These are phyloP conservation scores for Nemophila menziesii DNA, from an alignment of 257 asterid genomes.

Conservation along the genomic window DNA sequence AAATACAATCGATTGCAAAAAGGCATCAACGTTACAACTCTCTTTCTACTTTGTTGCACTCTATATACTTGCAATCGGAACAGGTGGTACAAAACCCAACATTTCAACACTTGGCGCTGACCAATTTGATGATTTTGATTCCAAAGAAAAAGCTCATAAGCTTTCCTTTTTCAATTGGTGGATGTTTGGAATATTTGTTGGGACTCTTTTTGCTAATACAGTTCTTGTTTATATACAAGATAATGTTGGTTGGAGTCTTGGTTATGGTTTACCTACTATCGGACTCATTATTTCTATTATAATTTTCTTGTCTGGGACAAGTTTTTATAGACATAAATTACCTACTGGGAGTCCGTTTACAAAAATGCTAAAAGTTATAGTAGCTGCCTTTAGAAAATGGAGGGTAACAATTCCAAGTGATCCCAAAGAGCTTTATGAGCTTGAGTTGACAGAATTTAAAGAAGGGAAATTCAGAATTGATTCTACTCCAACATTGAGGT, in stretches of 20 bases:
- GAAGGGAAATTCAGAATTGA: slow-evolving; percentile 49
- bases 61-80: slow-evolving; percentile 62
- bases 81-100: slow-evolving; percentile 89
- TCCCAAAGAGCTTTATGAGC: slow-evolving; percentile 54
- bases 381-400: slow-evolving; percentile 59
- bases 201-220: slow-evolving; percentile 74
- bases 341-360: slow-evolving; percentile 91
- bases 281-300: slow-evolving; percentile 51
- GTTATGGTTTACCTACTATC: slow-evolving; percentile 69
- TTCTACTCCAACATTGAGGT: slow-evolving; percentile 66
- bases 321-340: slow-evolving; percentile 56
- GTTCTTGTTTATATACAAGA: slow-evolving; percentile 79
- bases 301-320: slow-evolving; percentile 60
- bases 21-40: slow-evolving; percentile 48
- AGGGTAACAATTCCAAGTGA: slow-evolving; percentile 35
- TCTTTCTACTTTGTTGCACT: slow-evolving; percentile 63
- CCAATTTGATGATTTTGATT: slow-evolving; percentile 74
- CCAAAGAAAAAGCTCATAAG: slow-evolving; percentile 66
- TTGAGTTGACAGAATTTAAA: slow-evolving; percentile 34
- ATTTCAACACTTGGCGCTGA: slow-evolving; percentile 90
- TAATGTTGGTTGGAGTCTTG: slow-evolving; percentile 77
- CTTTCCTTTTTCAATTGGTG: slow-evolving; percentile 96
- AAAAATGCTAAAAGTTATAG: slow-evolving; percentile 57
- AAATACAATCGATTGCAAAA: slow-evolving; percentile 27
- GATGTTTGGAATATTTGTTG: slow-evolving; percentile 78